Evolutionary conservation across 2,329 filamentous ascomycete species (phyloP), one percentile per base, ranked within the genome.

Genomic region (Hymenoscyphus linearis): DNA sequence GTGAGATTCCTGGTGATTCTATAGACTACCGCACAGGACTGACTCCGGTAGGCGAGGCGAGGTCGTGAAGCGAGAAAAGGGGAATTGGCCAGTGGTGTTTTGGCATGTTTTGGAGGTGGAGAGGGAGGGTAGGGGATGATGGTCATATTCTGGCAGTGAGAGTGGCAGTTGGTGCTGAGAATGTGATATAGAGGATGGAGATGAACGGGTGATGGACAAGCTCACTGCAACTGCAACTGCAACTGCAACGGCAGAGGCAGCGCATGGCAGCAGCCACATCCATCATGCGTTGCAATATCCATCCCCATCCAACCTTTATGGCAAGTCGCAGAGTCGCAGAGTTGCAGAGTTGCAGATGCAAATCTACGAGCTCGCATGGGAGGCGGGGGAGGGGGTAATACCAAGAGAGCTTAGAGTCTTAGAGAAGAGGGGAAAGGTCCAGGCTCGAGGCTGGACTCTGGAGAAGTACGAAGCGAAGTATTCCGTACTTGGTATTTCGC

Each of bases 1-100:
- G 34, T 12, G 18, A 25, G 16, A 54, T 55, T 7, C n/a, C 52
- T 25, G 18, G n/a, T n/a, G n/a, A n/a, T n/a, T n/a, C n/a, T n/a
- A n/a, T n/a, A n/a, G n/a, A n/a, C n/a, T n/a, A 7, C 26, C 16
- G 59, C 54, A 62, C 61, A 58, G 57, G 55, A 47, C 40, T 47
- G 40, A 18, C n/a, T 47, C 22, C 18, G n/a, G 27, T 47, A 47
- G 40, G 40, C 40, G 40, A 47, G 22, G 22, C 18, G 40, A n/a
- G 40, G 27, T 12, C 18, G 16, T 9, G 40, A 47, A 47, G 40
- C 40, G 40, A 47, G 40, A 22, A 47, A 47, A 47, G 18, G 40
- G 16, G n/a, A n/a, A 18, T 22, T 18, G 40, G 40, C 40, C 27
- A 31, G 27, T 31, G 27, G 27, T n/a, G n/a, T n/a, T n/a, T n/a